Evolutionary conservation across 768 basidiomycete species (phyloP), one percentile per base, ranked within the genome.

Genomic region (Termitomyces sp.): DNA sequence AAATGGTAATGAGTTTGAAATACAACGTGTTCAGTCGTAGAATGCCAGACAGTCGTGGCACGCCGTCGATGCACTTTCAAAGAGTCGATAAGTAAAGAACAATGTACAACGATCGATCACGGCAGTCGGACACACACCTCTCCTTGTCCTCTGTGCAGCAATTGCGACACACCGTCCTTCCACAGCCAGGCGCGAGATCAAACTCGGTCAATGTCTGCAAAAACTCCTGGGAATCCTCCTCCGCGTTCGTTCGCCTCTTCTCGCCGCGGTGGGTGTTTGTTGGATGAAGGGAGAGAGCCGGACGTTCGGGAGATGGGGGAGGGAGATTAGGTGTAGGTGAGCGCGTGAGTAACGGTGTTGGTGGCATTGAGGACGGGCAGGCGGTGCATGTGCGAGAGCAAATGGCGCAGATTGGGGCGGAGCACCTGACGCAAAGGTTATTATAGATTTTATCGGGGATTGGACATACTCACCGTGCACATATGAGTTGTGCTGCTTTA

Each of bases 301-400:
- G 52, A 18, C 71, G 67, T 33, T 64, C 65, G 26, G 71, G 71
- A 1, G 73, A 74, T 14, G 60, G 63, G 1, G 57, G 14, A 26
- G 28, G 8, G n/a, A 4, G 68, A 3, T 66, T 67, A 1, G 74
- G 74, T 0, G 72, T 70, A 3, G 74, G 68, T 0, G 76, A 74
- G 64, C 72, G 74, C 24, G 73, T 72, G 54, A 76, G 68, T 55
- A 66, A 69, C 3, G 76, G 75, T 6, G 76, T 77, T 0, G 75
- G 70, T 38, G 73, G 74, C 41, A 70, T 66, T 16, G 72, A 76
- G 16, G 70, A 66, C 4, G 60, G 67, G 51, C 62, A 66, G 36
- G 72, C 69, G 16, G 68, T 76, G 59, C 79, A 81, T 44, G 73
- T 78, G 35, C 79, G 72, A 20, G 79, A 72, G 58, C 79, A 81